Base-by-base conservation (phyloP, 2,329 filamentous ascomycete genomes). In the Exophiala alcalophila region DNA sequence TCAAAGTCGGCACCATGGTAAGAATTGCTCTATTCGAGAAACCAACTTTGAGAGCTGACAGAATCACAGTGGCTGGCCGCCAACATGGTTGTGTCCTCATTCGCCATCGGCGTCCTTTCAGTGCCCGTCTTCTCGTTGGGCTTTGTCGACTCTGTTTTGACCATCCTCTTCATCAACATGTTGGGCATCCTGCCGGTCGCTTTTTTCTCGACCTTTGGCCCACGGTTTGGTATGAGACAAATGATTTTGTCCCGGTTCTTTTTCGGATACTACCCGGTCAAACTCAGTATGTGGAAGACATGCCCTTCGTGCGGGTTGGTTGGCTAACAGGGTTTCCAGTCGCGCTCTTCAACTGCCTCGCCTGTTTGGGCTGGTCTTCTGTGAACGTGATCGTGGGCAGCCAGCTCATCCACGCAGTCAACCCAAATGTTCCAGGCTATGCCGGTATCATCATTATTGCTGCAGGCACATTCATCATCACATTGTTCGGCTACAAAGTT, bases 381-480 rank as follows among this genome's bases (percentile, higher is more conserved):
- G 81, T 89, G 53, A 91, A 92, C 59, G 77, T 79, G 40, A 89
- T 92, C 50, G 84, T 91, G 11, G 86, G 85, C 12, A 84, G 84
- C 0, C 83, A 91, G 61, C 74, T 91, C 5, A 73, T 92, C 54
- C 74, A 86, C 43, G 82, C 86, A 1, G 81, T 91, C 31, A 89
- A 87, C 59, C 59, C 64, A 31, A 64, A 76, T 35, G 79, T 57
- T 6, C 83, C 84, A 5, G 83, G 84, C 31, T 83, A 72, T 59
- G 85, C 83, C 1, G 86, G 85, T 14, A 84, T 92, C 49, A 65
- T 91, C 26, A 76, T 90, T 50, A 86, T 90, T 52, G 78, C 83
- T 7, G 61, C 80, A 37, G 76, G 74, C 53, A 87, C 84, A 0
- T 74, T 87, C 38, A 41, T 81, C 31, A 71, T 91, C 50, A 83